phyloP scores from a whole-genome alignment of 805 yeast species.

The Wickerhamomyces ciferrii region DNA sequence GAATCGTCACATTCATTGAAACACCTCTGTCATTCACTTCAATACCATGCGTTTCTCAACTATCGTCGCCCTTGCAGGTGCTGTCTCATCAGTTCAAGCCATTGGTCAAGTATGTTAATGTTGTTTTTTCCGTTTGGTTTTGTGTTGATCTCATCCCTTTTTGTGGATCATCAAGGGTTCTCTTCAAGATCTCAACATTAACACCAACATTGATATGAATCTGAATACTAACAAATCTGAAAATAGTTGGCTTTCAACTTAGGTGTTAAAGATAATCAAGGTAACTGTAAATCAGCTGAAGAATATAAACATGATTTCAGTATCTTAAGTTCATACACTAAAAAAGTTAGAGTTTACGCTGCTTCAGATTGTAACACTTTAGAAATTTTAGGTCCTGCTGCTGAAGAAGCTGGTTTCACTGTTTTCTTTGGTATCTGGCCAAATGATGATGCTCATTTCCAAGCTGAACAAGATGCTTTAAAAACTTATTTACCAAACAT shows the following conservation, averaged over 20 bases:
- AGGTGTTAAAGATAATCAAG: slow-evolving; percentile 74
- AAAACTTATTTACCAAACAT: slow-evolving; percentile 64
- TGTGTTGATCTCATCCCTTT: neutral
- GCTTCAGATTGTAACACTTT: slow-evolving; percentile 93
- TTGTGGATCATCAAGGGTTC: neutral
- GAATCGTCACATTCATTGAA: neutral
- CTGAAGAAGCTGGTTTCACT: slow-evolving; percentile 70
- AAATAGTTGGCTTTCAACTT: slow-evolving; percentile 69
- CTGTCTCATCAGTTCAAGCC: slow-evolving; percentile 47
- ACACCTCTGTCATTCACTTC: neutral
- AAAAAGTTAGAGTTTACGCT: slow-evolving; percentile 79
- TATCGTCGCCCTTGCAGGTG: slow-evolving; percentile 33
- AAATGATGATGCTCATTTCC: slow-evolving; percentile 73
- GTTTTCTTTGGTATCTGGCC: slow-evolving; percentile 92
- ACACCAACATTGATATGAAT: neutral
- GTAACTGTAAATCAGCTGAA: slow-evolving; percentile 66
- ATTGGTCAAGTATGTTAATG: slow-evolving; percentile 43
- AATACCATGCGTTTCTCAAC: slow-evolving; percentile 17
- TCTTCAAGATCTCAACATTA: neutral
- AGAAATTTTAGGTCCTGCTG: slow-evolving; percentile 80
- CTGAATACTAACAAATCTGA: slow-evolving; percentile 1
- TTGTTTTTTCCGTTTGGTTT: slow-evolving; percentile 10
- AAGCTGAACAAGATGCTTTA: slow-evolving; percentile 71
- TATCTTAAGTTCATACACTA: slow-evolving; percentile 51
- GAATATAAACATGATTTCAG: slow-evolving; percentile 71